Conservation (phyloP, 305 asterid species). For the Fraxinus sp. region DNA sequence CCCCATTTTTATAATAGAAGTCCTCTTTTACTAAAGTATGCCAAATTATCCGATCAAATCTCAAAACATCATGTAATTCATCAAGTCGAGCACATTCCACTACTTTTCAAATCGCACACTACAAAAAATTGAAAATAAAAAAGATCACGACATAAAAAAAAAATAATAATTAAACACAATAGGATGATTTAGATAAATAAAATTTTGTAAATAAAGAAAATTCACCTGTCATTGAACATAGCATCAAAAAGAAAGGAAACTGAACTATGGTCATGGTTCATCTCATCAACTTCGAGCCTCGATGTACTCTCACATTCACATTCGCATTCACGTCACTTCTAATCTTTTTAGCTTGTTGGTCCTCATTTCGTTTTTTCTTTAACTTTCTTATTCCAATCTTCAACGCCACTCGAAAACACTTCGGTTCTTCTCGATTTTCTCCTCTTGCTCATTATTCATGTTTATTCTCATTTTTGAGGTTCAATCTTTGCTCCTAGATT, state of each 20-base stretch:
- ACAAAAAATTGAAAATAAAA: not conserved
- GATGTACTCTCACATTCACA: slow-evolving; percentile 58
- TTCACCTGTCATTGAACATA: slow-evolving; percentile 60
- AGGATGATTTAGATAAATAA: not conserved
- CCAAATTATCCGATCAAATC: too few relatives aligned
- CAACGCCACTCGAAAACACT: not conserved
- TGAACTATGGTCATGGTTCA: slow-evolving; percentile 48
- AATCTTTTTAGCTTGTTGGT: slow-evolving; percentile 49
- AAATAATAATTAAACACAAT: not conserved
- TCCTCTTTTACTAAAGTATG: too few relatives aligned
- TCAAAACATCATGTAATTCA: too few relatives aligned
- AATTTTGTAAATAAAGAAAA: not conserved
- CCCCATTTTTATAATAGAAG: not conserved
- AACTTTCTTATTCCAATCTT: not conserved
- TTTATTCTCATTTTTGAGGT: not conserved
- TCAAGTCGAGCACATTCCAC: not conserved
- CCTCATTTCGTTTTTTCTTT: slow-evolving; percentile 12
- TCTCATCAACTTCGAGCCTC: slow-evolving; percentile 55
- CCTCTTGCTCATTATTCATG: not conserved
- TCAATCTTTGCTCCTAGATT: not conserved
- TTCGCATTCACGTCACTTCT: too few relatives aligned
- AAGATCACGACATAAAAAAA: not conserved
- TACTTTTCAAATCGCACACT: not conserved
- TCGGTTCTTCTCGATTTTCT: not conserved
- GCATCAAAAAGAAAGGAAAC: slow-evolving; percentile 69